phyloP scores from a whole-genome alignment of 345 rosid genomes.

The Populus ilicifolia region DNA sequence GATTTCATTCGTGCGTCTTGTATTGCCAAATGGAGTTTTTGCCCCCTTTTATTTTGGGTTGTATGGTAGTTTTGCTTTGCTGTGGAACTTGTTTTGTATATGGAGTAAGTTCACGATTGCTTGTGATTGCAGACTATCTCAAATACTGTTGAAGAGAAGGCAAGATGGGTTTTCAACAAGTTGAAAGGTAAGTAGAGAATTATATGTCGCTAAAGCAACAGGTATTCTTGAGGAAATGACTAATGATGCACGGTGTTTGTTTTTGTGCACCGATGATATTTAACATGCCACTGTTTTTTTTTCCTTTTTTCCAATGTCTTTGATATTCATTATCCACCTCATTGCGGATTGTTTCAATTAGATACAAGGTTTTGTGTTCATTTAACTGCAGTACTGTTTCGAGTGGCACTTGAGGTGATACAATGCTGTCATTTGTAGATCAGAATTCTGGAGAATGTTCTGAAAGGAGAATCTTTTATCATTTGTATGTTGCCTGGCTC shows the following conservation, averaged over 20 bases:
- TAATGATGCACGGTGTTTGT: neutral
- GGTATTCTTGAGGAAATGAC: neutral
- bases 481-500: neutral
- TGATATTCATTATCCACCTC: neutral
- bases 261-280: neutral
- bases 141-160: conserved; percentile 89
- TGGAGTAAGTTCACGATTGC: conserved; percentile 4
- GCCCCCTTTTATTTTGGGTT: neutral
- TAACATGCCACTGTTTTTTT: neutral
- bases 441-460: neutral
- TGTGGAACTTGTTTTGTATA: neutral
- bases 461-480: neutral
- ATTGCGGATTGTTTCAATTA: neutral
- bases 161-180: conserved; percentile 95
- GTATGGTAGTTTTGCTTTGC: neutral
- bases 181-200: conserved; percentile 56
- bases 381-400: neutral
- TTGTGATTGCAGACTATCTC: conserved; percentile 64
- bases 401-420: neutral
- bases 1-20: neutral
- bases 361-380: neutral
- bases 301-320: neutral
- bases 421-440: neutral
- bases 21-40: neutral
- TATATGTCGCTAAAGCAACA: neutral